Evolutionary conservation across 495 filamentous ascomycete genomes (phyloP).

Genomic region (Podospora fimiseda): DNA sequence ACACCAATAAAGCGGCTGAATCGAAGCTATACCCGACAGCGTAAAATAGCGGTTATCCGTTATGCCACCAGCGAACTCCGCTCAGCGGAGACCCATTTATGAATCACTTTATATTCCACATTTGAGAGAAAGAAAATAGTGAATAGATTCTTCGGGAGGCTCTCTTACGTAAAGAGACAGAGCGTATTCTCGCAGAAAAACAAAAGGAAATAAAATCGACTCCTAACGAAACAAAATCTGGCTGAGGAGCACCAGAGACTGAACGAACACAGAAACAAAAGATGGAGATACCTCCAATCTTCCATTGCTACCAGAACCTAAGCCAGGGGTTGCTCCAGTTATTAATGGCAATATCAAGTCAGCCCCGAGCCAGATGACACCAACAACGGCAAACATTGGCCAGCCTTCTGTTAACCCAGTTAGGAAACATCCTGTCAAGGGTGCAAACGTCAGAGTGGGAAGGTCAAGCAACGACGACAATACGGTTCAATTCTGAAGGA

Average conservation of each 20-base stretch:
- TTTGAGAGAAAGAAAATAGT: constrained; percentile 55
- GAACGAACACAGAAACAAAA: constrained; percentile 36
- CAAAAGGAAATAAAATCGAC: constrained; percentile 48
- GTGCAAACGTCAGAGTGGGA: no score
- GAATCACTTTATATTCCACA: no score
- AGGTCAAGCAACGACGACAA: no score
- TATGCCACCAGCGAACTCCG: no score
- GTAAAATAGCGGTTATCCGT: no score
- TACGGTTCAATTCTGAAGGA: no score
- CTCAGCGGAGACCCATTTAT: no score
- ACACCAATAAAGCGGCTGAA: no score
- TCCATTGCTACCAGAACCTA: constrained; percentile 31
- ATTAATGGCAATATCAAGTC: constrained; percentile 4
- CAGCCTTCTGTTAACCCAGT: not conserved
- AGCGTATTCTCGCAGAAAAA: constrained; percentile 42
- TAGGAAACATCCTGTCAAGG: not conserved
- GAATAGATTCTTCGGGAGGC: constrained; percentile 40
- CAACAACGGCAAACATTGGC: not conserved
- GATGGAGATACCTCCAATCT: constrained; percentile 37
- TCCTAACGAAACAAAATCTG: constrained; percentile 37
- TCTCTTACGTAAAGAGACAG: constrained; percentile 40
- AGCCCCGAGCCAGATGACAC: not conserved
- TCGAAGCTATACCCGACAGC: no score
- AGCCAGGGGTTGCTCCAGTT: constrained; percentile 13
- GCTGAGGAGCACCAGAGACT: constrained; percentile 37